Base-by-base conservation (phyloP, 148 eudicot species). In the Diospyros kaki region DNA sequence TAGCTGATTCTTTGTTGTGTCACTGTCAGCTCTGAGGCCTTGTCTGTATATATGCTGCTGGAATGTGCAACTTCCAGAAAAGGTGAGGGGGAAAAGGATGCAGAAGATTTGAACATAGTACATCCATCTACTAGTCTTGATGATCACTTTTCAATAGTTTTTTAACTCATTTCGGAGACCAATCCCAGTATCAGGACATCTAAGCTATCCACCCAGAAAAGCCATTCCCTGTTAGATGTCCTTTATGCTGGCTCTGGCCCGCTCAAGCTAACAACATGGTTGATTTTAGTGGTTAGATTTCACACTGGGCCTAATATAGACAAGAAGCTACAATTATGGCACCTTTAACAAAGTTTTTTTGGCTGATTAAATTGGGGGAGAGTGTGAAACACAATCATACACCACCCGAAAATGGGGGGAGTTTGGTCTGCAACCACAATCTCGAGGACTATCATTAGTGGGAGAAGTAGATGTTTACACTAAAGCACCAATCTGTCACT, bases 181-280 rank as follows among this genome's bases (percentile, higher is more conserved):
- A 69, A 54, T 58, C 74, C 68, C 28, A 61, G 48, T 56, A 63
- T 44, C 75, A 44, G 62, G 58, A 72, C 64, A 62, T 71, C 58
- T 64, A 70, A 77, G 70, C 80, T 56, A 64, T 72, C 75, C 80
- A 77, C 71, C 9, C 54, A 43, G 66, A 64, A 55, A 64, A 56
- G 44, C 58, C 75, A 54, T 56, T 28, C 50, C 54, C 62, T 72
- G 52, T 15, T 45, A 53, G 14, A 64, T 72, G 17, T 64, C 76
- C 65, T 76, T 40, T 72, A 58, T 72, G 62, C 79, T 73, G 68
- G 44, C 52, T 44, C 45, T 64, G 64, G 48, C 71, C 80, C 81
- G 60, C 79, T 78, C 72, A 75, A 78, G 82, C 78, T 71, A 67
- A 78, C 62, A 75, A 65, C 78, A 78, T 75, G 77, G 66, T 67